phyloP scores from a whole-genome alignment of 2,329 filamentous ascomycete species.

The Arachnomyces sp. region DNA sequence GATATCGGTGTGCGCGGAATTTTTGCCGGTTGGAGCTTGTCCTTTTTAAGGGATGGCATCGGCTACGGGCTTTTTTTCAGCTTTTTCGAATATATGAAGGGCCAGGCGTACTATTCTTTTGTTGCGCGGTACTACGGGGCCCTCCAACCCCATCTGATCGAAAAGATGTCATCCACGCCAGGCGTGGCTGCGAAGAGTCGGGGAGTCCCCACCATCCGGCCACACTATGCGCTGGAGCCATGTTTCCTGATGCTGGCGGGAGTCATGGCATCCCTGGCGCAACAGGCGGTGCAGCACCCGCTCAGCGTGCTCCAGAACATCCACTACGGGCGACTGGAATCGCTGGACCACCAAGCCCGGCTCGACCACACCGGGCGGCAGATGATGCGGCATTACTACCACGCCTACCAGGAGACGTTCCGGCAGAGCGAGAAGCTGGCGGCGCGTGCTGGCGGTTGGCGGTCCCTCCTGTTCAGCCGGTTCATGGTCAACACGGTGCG shows the following conservation, averaged over 20 bases:
- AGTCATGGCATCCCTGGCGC: constrained; percentile 48
- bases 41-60: constrained; percentile 51
- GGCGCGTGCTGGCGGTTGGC: constrained; percentile 45
- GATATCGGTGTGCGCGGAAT: constrained; percentile 54
- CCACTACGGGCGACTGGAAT: constrained; percentile 52
- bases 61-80: constrained; percentile 56
- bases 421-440: constrained; percentile 46
- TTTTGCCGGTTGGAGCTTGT: constrained; percentile 55
- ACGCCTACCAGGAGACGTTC: constrained; percentile 53
- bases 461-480: constrained; percentile 48
- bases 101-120: constrained; percentile 54
- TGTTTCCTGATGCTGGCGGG: constrained; percentile 53
- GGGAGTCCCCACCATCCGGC: constrained; percentile 43
- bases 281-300: constrained; percentile 53
- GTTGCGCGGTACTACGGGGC: constrained; percentile 51
- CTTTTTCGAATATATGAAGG: constrained; percentile 56
- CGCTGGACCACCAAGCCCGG: constrained; percentile 47
- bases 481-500: constrained; percentile 50
- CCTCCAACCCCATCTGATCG: constrained; percentile 21
- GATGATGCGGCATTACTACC: constrained; percentile 48
- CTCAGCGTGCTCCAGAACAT: constrained; percentile 51
- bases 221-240: constrained; percentile 56
- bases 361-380: constrained; percentile 31
- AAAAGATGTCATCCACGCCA: constrained; percentile 20
- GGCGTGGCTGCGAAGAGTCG: constrained; percentile 20